Base-by-base conservation (phyloP, 176 grass and related monocot genomes). In the Cymbopogon citratus region DNA sequence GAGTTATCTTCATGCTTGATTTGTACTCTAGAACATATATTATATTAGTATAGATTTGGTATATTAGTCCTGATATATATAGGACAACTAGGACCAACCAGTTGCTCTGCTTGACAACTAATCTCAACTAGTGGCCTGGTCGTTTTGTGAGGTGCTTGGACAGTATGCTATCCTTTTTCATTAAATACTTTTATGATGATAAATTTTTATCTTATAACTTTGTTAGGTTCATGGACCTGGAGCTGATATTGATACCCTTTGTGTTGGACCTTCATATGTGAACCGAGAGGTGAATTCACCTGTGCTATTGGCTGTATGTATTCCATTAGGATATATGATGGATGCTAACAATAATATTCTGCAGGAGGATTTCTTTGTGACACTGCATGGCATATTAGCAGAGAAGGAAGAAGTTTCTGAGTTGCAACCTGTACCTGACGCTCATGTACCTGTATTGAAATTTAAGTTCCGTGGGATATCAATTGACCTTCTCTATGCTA, bases 401-500 rank as follows among this genome's bases (percentile, higher is more conserved):
- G 75, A 91, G 83, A 92, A 84, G 87, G 88, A 91, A 76, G 92
- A 94, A 74, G 90, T 98, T 49, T 87, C 90, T 41, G 95, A 98
- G 83, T 63, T 98, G 24, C 92, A 98, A 65, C 92, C 95, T 78
- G 81, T 98, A 72, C 92, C 95, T 76, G 92, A 98, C n/a, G 92
- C 92, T 8, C 92, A 95, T 52, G 95, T 98, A 79, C 95, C 95
- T 73, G 90, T 98, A 80, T 84, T 98, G 90, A 98, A 88, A 91
- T 94, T 98, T 68, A 98, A 98, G 77, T 95, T 91, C 78, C 88
- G 39, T 75, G 92, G 95, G 56, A 91, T 98, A 84, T 88, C 90
- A 48, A 98, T 98, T 74, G 95, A 98, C 77, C 88, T 95, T 79
- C 90, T 98, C 65, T 95, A 98, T 89, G 92, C 95, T 77, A 98